Percentiles rank a stretch among this genome's conserved stretches.
phyloP scores from a whole-genome alignment of 2,329 filamentous ascomycete species.

The Pestalotiopsis sp. region DNA sequence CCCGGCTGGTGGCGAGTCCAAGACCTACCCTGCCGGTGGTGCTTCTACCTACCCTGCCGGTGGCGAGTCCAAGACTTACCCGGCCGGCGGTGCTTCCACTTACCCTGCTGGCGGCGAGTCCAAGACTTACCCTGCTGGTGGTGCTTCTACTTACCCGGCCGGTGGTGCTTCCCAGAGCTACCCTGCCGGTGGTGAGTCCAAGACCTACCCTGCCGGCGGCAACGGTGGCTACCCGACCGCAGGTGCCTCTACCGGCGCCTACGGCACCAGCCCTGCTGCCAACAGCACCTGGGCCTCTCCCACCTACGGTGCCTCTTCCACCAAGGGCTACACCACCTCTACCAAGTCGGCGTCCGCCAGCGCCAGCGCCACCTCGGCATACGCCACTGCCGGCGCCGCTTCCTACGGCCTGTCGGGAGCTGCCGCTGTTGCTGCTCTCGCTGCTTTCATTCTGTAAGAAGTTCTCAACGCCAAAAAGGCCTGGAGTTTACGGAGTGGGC shows the following conservation, averaged over 20 bases:
- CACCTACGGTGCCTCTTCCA: background rate
- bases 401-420: background rate
- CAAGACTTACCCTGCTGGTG: slow-evolving; percentile 7
- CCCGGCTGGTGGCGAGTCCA: background rate
- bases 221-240: background rate
- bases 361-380: slow-evolving; percentile 3
- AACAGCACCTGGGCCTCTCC: slow-evolving; percentile 7
- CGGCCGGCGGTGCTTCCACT: slow-evolving; percentile 1
- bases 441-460: background rate
- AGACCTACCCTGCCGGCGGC: background rate
- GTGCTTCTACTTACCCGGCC: slow-evolving; percentile 8
- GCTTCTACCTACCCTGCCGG: slow-evolving; percentile 6
- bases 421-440: background rate
- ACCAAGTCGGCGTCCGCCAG: background rate
- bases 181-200: background rate
- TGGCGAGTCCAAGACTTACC: background rate
- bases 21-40: background rate
- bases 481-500: background rate
- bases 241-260: slow-evolving; percentile 1
- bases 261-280: background rate
- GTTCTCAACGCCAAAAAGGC: background rate
- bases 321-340: background rate
- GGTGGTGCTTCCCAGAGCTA: background rate
- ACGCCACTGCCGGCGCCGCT: slow-evolving; percentile 7
- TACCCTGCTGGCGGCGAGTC: slow-evolving; percentile 2